A percentile compares a stretch with the other conserved stretches of the same genome.
phyloP scores from a whole-genome alignment of 345 rosid genomes.

The Tarenaya hassleriana region DNA sequence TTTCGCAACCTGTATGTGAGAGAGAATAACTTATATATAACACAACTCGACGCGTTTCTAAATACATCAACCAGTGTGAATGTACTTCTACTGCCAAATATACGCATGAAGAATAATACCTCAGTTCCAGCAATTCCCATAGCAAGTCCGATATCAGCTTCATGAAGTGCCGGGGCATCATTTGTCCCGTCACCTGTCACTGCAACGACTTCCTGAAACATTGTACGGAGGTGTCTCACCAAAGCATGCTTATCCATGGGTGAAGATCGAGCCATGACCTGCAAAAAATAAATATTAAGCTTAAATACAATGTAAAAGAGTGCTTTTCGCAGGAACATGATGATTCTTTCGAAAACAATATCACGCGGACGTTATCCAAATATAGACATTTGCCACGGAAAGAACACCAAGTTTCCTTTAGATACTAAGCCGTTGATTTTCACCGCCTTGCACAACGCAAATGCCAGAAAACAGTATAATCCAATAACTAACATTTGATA shows the following conservation, averaged over 20 bases:
- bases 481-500: slow-evolving; percentile 3
- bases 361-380: too few relatives aligned
- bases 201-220: slow-evolving; percentile 70
- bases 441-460: not conserved
- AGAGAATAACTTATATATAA: not conserved
- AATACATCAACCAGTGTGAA: too few relatives aligned
- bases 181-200: slow-evolving; percentile 91
- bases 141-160: slow-evolving; percentile 84
- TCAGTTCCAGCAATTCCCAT: slow-evolving; percentile 91
- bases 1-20: slow-evolving; percentile 60
- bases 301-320: slow-evolving; percentile 2
- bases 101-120: slow-evolving; percentile 28
- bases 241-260: slow-evolving; percentile 87
- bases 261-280: slow-evolving; percentile 87
- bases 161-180: slow-evolving; percentile 90
- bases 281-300: slow-evolving; percentile 22
- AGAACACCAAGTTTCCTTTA: too few relatives aligned
- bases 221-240: slow-evolving; percentile 59
- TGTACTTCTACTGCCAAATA: too few relatives aligned
- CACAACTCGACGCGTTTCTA: not conserved
- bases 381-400: too few relatives aligned
- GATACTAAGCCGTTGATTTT: too few relatives aligned
- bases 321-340: too few relatives aligned
- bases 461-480: not conserved
- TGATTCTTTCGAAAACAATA: too few relatives aligned